Conservation (phyloP, 2,329 filamentous ascomycete genomes). For the Colletotrichum sublineola region DNA sequence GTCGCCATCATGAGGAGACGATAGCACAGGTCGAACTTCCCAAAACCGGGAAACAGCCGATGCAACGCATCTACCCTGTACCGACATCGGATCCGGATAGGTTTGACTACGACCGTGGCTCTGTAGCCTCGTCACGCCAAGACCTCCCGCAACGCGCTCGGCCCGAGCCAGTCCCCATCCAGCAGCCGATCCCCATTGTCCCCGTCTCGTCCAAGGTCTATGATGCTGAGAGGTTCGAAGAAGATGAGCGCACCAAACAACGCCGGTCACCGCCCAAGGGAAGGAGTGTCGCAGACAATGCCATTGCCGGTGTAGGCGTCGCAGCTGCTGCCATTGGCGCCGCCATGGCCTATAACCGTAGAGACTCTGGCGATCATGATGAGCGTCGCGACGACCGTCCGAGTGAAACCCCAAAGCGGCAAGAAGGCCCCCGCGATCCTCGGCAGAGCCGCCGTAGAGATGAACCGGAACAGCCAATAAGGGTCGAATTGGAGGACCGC, state of each 20-base stretch:
- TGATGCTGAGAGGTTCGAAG: constrained; percentile 60
- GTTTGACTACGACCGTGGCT: constrained; percentile 70
- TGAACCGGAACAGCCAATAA: constrained; percentile 44
- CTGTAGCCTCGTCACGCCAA: constrained; percentile 59
- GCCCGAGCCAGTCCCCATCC: constrained; percentile 76
- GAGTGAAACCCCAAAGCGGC: constrained; percentile 22
- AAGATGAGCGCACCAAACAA: constrained; percentile 51
- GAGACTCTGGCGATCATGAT: constrained; percentile 46
- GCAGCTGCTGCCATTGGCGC: constrained; percentile 65
- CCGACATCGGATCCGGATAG: constrained; percentile 74
- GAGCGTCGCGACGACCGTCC: constrained; percentile 45
- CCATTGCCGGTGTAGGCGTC: constrained; percentile 62
- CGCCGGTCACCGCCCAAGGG: constrained; percentile 52
- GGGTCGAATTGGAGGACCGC: constrained; percentile 42
- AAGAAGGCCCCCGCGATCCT: constrained; percentile 44
- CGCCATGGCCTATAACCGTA: constrained; percentile 56
- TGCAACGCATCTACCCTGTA: constrained; percentile 76
- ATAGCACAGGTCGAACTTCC: constrained; percentile 53
- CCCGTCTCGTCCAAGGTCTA: constrained; percentile 80
- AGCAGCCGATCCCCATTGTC: constrained; percentile 84
- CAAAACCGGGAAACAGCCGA: constrained; percentile 49
- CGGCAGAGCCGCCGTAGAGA: constrained; percentile 47
- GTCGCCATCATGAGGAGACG: constrained; percentile 54
- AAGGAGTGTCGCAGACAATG: constrained; percentile 58
- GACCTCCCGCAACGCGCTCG: constrained; percentile 59